Conservation (phyloP, 352 stramenopile species). For the Hyaloperonospora brassicae region DNA sequence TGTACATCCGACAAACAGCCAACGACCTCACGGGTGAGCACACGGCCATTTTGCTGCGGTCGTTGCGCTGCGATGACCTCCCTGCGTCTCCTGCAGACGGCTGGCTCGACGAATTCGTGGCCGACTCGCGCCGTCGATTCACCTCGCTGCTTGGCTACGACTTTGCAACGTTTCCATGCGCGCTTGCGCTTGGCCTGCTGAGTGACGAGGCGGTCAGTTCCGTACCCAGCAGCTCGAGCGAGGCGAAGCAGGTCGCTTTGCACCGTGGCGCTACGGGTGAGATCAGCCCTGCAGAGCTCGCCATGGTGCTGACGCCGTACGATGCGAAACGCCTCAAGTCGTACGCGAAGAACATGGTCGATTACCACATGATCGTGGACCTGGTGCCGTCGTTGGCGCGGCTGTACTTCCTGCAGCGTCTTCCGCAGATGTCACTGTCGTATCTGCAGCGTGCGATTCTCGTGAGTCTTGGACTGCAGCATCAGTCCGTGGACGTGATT, state of each 20-base stretch:
- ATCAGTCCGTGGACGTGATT: constrained; percentile 91
- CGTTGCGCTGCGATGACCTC: constrained; percentile 69
- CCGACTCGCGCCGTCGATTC: constrained; percentile 91
- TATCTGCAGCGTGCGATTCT: constrained; percentile 94
- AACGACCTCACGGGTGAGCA: constrained; percentile 99
- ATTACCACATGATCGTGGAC: constrained; percentile 99
- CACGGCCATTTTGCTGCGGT: constrained; percentile 89
- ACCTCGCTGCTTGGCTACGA: constrained; percentile 90
- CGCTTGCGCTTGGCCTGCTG: constrained; percentile 89
- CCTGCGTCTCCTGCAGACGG: constrained; percentile 67
- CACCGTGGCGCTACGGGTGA: constrained; percentile 65
- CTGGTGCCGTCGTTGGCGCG: constrained; percentile 90
- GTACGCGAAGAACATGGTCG: constrained; percentile 97
- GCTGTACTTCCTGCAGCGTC: constrained; percentile 94
- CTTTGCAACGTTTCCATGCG: constrained; percentile 88
- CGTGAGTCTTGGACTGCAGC: constrained; percentile 90
- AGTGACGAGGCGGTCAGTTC: constrained; percentile 43
- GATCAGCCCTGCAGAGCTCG: constrained; percentile 81
- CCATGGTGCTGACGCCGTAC: constrained; percentile 92
- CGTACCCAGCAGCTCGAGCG: constrained; percentile 6
- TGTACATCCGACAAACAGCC: constrained; percentile 98
- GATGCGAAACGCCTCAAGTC: constrained; percentile 97
- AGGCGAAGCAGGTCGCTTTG: constrained; percentile 24
- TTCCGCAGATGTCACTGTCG: constrained; percentile 91
- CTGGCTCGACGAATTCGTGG: constrained; percentile 93